phyloP scores from a whole-genome alignment of 1,284 basidiomycete genomes.

The Ceratobasidium sp. region DNA sequence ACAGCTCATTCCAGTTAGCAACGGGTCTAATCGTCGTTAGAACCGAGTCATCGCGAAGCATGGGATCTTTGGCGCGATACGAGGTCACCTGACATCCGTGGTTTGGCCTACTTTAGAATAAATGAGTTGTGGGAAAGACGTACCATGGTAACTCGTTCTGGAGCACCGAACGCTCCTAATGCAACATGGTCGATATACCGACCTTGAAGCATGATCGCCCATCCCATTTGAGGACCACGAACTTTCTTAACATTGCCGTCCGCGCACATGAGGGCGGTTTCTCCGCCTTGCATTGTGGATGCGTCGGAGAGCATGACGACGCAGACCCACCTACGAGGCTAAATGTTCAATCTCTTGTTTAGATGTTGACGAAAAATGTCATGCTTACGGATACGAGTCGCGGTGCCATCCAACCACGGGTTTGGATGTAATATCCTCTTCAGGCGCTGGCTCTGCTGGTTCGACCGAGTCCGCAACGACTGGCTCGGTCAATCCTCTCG shows the following conservation, averaged over 20 bases:
- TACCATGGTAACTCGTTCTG: conserved; percentile 49
- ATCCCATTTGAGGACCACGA: conserved; percentile 49
- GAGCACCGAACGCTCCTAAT: conserved; percentile 46
- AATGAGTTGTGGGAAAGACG: background rate
- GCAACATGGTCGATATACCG: conserved; percentile 49
- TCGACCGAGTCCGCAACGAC: background rate
- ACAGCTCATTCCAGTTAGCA: conserved; percentile 46
- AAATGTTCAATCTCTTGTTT: no score
- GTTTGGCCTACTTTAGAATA: background rate
- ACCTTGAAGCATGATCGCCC: conserved; percentile 49
- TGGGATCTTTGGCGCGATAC: conserved; percentile 47
- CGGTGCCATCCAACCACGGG: conserved; percentile 40
- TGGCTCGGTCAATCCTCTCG: background rate
- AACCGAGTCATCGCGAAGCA: conserved; percentile 46
- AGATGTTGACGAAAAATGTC: no score
- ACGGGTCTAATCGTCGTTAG: conserved; percentile 47
- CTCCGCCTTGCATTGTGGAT: conserved; percentile 48
- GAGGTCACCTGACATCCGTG: conserved; percentile 46
- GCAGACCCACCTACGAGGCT: conserved; percentile 46
- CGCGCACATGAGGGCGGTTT: conserved; percentile 48
- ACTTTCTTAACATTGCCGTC: conserved; percentile 48
- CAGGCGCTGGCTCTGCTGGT: background rate
- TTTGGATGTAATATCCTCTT: background rate
- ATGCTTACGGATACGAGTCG: conserved; percentile 24
- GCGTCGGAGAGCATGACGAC: conserved; percentile 48